These are phyloP conservation scores for Arthrobotrys conoides DNA, from an alignment of 2,329 filamentous ascomycete species.

Conservation along the genomic window DNA sequence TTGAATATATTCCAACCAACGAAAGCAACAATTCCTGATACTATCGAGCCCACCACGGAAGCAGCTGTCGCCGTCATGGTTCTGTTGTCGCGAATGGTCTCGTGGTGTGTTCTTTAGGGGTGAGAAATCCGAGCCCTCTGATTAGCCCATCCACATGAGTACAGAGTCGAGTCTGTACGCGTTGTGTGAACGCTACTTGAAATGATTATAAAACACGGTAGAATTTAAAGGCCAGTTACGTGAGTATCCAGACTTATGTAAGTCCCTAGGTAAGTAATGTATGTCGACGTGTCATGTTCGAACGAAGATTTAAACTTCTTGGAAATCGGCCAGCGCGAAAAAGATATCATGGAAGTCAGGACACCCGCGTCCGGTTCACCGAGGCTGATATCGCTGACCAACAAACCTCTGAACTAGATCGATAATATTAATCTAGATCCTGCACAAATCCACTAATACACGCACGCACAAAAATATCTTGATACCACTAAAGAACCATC, in stretches of 20 bases:
- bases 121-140: slow-evolving; percentile 12
- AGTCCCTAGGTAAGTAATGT: not conserved
- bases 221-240: not conserved
- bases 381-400: slow-evolving; percentile 17
- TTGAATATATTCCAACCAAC: slow-evolving; percentile 83
- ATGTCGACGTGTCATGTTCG: slow-evolving; percentile 5
- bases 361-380: slow-evolving; percentile 6
- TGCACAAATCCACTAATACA: no score
- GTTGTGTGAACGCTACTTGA: no score
- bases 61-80: slow-evolving; percentile 33
- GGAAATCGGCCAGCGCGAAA: not conserved
- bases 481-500: no score
- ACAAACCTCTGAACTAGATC: not conserved
- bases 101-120: not conserved
- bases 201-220: no score
- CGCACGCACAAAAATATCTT: no score
- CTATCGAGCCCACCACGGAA: slow-evolving; percentile 35
- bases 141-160: not conserved
- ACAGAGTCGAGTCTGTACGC: not conserved
- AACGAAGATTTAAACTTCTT: not conserved
- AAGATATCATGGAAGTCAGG: slow-evolving; percentile 10
- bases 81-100: not conserved
- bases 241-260: no score
- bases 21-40: slow-evolving; percentile 64
- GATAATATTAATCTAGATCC: not conserved